Conservation (phyloP, 352 stramenopile genomes). For the Thalassiosira allenii region DNA sequence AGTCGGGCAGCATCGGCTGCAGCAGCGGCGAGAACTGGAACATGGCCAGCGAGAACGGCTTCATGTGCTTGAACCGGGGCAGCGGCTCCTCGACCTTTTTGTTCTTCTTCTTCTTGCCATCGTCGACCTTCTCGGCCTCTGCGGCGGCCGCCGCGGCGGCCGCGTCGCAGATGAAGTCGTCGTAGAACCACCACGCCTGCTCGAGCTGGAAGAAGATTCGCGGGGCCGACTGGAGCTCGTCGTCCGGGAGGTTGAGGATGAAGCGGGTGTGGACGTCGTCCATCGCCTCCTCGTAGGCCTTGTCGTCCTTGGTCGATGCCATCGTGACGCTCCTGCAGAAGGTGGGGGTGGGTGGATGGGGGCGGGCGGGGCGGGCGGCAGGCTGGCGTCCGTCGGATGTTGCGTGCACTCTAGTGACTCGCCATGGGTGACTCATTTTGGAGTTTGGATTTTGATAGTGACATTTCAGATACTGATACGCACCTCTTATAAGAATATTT, state of each 20-base stretch:
- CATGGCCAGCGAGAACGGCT: constrained; percentile 92
- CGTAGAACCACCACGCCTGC: constrained; percentile 98
- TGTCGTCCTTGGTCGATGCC: too few species aligned
- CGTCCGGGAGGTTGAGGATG: constrained; percentile 92
- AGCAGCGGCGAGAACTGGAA: constrained; percentile 92
- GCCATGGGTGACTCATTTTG: constrained; percentile 9
- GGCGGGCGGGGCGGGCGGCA: constrained; percentile 8
- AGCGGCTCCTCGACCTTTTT: not conserved
- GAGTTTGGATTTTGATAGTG: too few species aligned
- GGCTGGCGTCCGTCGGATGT: too few species aligned
- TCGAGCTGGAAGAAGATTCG: constrained; percentile 98
- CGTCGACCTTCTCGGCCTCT: not conserved
- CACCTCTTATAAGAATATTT: too few species aligned
- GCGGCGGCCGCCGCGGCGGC: constrained; percentile 5
- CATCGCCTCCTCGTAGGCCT: constrained; percentile 89
- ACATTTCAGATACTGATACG: too few species aligned
- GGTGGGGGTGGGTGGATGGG: not conserved
- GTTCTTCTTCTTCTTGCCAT: not conserved
- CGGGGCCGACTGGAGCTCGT: constrained; percentile 90
- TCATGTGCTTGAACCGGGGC: constrained; percentile 89
- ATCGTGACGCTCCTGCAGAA: too few species aligned
- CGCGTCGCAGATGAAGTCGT: constrained; percentile 94
- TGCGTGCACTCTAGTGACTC: too few species aligned
- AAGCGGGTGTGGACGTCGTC: constrained; percentile 96
- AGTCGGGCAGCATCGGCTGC: constrained; percentile 88